Evolutionary conservation across 768 basidiomycete species (phyloP), one percentile per base, ranked within the genome.

Genomic region (Rhodotorula kratochvilovae): DNA sequence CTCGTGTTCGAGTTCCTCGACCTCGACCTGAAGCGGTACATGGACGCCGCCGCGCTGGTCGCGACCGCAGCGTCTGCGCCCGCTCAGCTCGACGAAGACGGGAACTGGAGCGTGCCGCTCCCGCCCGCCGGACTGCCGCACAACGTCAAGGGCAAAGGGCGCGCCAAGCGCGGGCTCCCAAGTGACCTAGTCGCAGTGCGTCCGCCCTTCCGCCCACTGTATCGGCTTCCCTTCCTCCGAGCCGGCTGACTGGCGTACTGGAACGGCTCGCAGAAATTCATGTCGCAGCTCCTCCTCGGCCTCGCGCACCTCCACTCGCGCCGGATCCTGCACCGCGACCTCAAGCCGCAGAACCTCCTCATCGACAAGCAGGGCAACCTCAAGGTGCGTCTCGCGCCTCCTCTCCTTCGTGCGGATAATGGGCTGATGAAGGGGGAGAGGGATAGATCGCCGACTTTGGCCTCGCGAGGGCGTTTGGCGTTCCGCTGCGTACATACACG

Each of bases 1-100:
- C 88, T 99, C 70, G 96, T 99, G 45, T 96, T 93, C 79, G 96
- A 99, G 82, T 98, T 93, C 81, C 85, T 99, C 66, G 94, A 99
- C 79, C 88, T 94, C 68, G 96, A 99, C 82, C 82, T 99, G 72
- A 99, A 99, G 81, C 86, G 90, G 45, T 99, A 94, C 81, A 97
- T 98, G 86, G 96, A 98, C 80, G 87, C 87, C 48, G 87, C 88
- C 61, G 93, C 81, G 85, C 79, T 86, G 85, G 78, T 83, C 82
- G 68, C 59, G 23, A 21, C 46, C 17, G 55, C n/a, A 1, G 33
- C 46, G 48, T 3, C 55, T 12, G 45, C 19, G 13, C n/a, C 33
- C 19, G 56, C 42, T 0, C 4, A 29, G n/a, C 25, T 66, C 35
- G 65, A 66, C 33, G 65, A 35, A 19, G n/a, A 51, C 5, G 65